A percentile compares a stretch with the other conserved stretches of the same genome.
These are phyloP conservation scores for Serendipita indica DNA, from an alignment of 768 basidiomycete genomes.

Conservation along the genomic window DNA sequence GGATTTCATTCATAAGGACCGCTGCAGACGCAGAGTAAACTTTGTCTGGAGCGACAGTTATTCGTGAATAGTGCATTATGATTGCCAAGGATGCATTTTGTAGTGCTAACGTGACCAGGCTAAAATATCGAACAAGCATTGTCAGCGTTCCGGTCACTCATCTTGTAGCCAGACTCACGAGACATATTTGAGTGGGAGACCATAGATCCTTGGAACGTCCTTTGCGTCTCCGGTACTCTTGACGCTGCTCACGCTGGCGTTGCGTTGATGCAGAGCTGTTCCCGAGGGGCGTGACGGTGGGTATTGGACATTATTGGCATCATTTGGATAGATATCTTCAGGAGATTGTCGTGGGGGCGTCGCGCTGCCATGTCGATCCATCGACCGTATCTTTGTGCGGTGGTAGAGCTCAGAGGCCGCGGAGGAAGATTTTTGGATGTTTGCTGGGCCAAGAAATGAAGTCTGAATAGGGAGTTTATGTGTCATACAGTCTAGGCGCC, in stretches of 20 bases:
- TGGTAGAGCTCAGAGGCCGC: neutral
- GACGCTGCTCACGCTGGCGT: neutral
- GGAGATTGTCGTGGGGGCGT: neutral
- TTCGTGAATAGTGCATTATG: conserved; percentile 94
- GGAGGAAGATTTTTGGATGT: neutral
- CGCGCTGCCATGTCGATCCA: neutral
- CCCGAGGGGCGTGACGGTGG: neutral
- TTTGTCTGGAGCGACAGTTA: conserved; percentile 55
- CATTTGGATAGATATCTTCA: neutral
- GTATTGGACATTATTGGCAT: neutral
- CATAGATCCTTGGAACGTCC: conserved; percentile 40
- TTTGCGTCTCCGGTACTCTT: neutral
- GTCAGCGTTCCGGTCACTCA: conserved; percentile 9
- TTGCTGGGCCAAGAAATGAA: neutral
- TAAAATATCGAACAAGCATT: conserved; percentile 21
- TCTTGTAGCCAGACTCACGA: conserved; percentile 36
- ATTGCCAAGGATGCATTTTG: conserved; percentile 86
- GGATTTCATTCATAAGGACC: conserved; percentile 83
- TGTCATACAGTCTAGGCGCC: neutral
- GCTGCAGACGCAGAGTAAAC: conserved; percentile 89
- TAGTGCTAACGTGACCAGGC: conserved; percentile 69
- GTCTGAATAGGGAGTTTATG: neutral
- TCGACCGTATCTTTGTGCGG: neutral
- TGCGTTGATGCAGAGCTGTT: neutral
- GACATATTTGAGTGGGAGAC: conserved; percentile 64